phyloP scores from a whole-genome alignment of 805 yeast genomes.

The Cyberlindnera americana region DNA sequence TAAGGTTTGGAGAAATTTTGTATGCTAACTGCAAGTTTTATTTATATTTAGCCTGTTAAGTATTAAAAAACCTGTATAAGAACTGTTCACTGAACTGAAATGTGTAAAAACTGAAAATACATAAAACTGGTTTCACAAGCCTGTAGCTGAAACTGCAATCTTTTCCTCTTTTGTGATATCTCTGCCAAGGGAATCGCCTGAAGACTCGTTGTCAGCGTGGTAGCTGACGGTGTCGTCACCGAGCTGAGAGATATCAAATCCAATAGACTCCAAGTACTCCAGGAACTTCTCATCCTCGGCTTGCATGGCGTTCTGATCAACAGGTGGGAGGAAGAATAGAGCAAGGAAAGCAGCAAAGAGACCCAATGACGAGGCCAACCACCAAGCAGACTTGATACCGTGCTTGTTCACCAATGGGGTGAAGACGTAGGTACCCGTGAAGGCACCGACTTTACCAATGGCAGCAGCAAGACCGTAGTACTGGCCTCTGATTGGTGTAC shows the following conservation, averaged over 20 bases:
- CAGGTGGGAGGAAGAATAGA: constrained; percentile 68
- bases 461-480: constrained; percentile 93
- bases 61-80: too few relatives aligned
- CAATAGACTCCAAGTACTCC: constrained; percentile 60
- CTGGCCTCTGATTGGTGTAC: constrained; percentile 87
- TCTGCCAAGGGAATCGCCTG: background rate
- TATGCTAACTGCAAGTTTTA: too few relatives aligned
- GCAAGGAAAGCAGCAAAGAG: constrained; percentile 67
- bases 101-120: too few relatives aligned
- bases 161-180: background rate
- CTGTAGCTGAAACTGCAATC: background rate
- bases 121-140: too few relatives aligned
- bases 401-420: constrained; percentile 68
- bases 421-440: constrained; percentile 85
- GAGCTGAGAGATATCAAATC: constrained; percentile 63
- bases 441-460: constrained; percentile 87
- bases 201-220: constrained; percentile 1
- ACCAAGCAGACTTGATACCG: constrained; percentile 77
- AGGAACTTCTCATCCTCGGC: constrained; percentile 73
- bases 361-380: constrained; percentile 75
- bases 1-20: constrained; percentile 1
- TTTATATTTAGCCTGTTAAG: too few relatives aligned
- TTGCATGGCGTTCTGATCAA: constrained; percentile 79
- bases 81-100: background rate
- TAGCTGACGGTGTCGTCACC: constrained; percentile 31